Evolutionary conservation across 345 rosid species (phyloP), one percentile per base, ranked within the genome.

Genomic region (Eucalyptus decipiens): DNA sequence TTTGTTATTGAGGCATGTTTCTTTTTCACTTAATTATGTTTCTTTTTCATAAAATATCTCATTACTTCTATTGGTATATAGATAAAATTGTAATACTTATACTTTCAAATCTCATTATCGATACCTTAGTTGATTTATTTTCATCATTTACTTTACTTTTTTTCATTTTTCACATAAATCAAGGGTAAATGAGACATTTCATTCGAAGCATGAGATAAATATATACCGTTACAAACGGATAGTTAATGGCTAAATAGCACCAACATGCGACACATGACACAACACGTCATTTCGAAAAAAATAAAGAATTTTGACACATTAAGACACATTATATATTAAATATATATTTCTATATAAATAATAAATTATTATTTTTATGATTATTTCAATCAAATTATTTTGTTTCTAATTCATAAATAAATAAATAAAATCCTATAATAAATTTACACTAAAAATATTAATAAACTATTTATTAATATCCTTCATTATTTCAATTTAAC

Each of bases 231-330:
- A 21, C 67, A 28, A 12, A 52, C 2, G 1, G 1, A 52, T 4
- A 52, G 11, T 52, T 52, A 21, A 21, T 51, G 56, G 1, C 23
- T 51, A 51, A 51, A 51, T 51, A 51, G 23, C 9, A 51, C 9
- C 9, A 0, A 51, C 9, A 51, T 3, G 4, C 2, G 23, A 18
- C 56, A 51, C 2, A 18, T 1, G 4, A 50, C 3, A 51, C 23
- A 0, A 51, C 21, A 51, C 9, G 2, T 51, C 21, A 18, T 51
- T 51, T 51, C 4, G 4, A 18, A 3, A 51, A 51, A 51, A 51
- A 51, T 51, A 51, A 1, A 51, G 2, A 51, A 51, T 51, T 18
- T 4, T 0, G 2, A 51, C 1, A 51, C 9, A 0, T 51, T 51
- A 1, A 7, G 9, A 3, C 9, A 51, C 1, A 1, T 51, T 51